A percentile compares a stretch with the other conserved stretches of the same genome.
Conservation (phyloP, 345 rosid species). For the Punica granatum region DNA sequence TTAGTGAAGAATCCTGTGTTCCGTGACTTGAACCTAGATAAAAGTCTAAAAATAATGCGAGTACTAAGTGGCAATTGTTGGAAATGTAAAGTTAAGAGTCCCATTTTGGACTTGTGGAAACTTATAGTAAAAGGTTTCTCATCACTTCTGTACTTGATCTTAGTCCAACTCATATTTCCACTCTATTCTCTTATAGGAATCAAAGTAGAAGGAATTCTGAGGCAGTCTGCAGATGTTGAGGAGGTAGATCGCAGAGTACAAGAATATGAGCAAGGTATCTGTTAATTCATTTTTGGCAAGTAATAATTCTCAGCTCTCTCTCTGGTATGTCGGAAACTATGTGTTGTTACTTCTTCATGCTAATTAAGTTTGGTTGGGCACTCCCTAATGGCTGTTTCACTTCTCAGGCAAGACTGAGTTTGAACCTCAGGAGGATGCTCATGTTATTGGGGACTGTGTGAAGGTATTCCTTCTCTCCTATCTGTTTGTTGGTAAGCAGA, state of each 20-base stretch:
- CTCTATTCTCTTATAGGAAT: constrained; percentile 44
- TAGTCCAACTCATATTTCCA: constrained; percentile 7
- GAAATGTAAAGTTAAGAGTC: neutral
- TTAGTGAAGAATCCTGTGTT: neutral
- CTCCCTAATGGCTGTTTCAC: neutral
- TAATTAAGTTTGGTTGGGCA: neutral
- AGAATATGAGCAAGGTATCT: constrained; percentile 86
- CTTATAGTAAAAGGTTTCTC: neutral
- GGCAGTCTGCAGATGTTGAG: constrained; percentile 97
- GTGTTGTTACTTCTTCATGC: constrained; percentile 8
- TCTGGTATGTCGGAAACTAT: neutral
- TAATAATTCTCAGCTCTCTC: neutral
- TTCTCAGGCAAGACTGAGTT: constrained; percentile 80
- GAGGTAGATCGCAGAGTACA: constrained; percentile 93
- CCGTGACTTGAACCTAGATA: neutral
- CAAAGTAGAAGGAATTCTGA: constrained; percentile 80
- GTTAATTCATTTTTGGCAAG: constrained; percentile 1
- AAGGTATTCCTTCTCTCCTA: constrained; percentile 45
- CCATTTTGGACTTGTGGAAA: neutral
- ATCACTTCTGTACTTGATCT: neutral
- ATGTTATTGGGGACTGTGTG: constrained; percentile 96
- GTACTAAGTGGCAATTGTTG: neutral
- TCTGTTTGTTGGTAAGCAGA: neutral
- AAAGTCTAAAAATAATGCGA: neutral
- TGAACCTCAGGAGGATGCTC: constrained; percentile 85